Conservation (phyloP, 768 basidiomycete species). For the Leccinum pellstonianum region DNA sequence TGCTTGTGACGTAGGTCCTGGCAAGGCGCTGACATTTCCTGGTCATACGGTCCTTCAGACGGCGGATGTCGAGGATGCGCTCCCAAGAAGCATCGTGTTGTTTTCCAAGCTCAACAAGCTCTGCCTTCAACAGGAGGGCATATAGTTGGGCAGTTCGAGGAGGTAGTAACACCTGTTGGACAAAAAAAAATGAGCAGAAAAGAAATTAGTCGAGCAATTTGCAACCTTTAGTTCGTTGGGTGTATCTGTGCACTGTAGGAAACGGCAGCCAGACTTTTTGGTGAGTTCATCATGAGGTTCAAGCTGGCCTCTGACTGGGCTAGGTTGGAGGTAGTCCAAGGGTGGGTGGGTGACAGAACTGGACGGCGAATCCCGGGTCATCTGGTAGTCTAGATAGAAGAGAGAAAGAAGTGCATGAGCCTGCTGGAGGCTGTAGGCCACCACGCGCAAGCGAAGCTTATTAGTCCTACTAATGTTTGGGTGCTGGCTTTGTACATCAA, state of each 20-base stretch:
- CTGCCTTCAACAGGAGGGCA: constrained; percentile 60
- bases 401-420: constrained; percentile 5
- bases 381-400: constrained; percentile 13
- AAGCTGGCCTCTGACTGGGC: constrained; percentile 72
- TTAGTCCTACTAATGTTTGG: constrained; percentile 22
- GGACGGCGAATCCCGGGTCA: constrained; percentile 26
- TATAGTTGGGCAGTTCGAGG: constrained; percentile 67
- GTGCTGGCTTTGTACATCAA: constrained; percentile 26
- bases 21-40: constrained; percentile 72
- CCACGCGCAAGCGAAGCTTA: constrained; percentile 18
- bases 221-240: constrained; percentile 70
- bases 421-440: constrained; percentile 1
- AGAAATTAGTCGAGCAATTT: not conserved
- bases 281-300: constrained; percentile 58
- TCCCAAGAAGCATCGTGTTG: constrained; percentile 60
- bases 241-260: constrained; percentile 74
- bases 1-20: constrained; percentile 41
- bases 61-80: constrained; percentile 70
- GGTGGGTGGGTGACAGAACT: constrained; percentile 27
- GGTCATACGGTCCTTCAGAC: constrained; percentile 79
- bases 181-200: constrained; percentile 6
- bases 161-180: constrained; percentile 62
- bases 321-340: constrained; percentile 58
- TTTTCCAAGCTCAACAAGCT: constrained; percentile 59
- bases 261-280: constrained; percentile 61